Base-by-base conservation (phyloP, 495 filamentous ascomycete genomes). In the Aspergillus olivimuriae region DNA sequence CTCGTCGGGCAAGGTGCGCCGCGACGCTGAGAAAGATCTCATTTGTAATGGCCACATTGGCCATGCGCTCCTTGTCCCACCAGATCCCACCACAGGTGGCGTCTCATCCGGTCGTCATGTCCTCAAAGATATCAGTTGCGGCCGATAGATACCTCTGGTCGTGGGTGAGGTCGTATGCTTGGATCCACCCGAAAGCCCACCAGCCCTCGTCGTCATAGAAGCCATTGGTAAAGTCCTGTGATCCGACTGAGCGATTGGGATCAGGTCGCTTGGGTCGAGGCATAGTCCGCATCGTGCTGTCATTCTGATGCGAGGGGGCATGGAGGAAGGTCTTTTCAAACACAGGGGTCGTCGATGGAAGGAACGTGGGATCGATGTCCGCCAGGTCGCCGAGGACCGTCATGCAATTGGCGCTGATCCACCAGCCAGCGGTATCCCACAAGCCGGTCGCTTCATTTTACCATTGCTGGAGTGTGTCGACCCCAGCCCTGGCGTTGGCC, bases 41-140 rank as follows among this genome's bases (percentile, higher is more conserved):
- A 59, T 89, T 90, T 39, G 80, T 77, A 48, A 89, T 87, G 10
- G 86, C 81, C 51, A 82, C 84, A 28, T 78, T 77, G 51, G 83
- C 81, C 0, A 58, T 56, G 19, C 71, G 65, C 0, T 68, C 62
- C 46, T 82, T 81, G 55, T 76, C 77, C 83, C 84, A 89, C 68
- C 71, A 85, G 24, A 87, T 73, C 16, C 86, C 86, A 16, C 72
- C 74, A 24, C 17, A 31, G n/a, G 30, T 34, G n/a, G 47, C 61
- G 18, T 44, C 66, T 62, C 74, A 86, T 74, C 45, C 78, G 76
- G 4, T 68, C 6, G 24, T 28, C 24, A 28, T 28, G 24, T 28
- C 24, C 11, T 28, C 62, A 46, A 84, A 85, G 31, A 87, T 82
- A 20, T 63, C 63, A 31, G 75, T 65, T 0, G 82, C 82, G 36